Percentiles rank a stretch among this genome's conserved stretches.
These are phyloP conservation scores for Phytopythium aichiense DNA, from an alignment of 352 stramenopile genomes.

Conservation along the genomic window DNA sequence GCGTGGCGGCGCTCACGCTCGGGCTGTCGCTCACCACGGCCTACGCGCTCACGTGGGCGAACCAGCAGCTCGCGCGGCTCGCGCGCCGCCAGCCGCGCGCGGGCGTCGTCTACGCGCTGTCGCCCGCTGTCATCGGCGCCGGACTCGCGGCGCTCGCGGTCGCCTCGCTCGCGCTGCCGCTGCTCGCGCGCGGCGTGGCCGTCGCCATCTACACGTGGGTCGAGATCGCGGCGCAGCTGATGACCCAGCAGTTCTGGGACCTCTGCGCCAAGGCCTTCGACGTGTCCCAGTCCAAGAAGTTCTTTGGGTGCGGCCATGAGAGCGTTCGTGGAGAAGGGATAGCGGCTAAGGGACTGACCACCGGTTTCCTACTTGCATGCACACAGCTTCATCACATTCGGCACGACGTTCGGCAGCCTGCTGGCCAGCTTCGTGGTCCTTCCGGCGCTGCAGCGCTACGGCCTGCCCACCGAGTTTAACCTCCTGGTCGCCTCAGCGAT, in stretches of 20 bases:
- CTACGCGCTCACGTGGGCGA: constrained; percentile 54
- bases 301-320: constrained; percentile 52
- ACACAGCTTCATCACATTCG: constrained; percentile 73
- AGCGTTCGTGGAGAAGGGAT: background rate
- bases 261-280: constrained; percentile 78
- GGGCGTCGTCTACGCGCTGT: constrained; percentile 51
- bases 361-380: background rate
- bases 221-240: constrained; percentile 65
- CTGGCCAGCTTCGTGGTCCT: constrained; percentile 72
- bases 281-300: constrained; percentile 80
- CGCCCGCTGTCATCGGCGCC: constrained; percentile 33
- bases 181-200: constrained; percentile 36
- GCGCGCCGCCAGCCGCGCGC: constrained; percentile 15
- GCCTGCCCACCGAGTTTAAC: constrained; percentile 71
- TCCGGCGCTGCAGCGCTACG: constrained; percentile 38
- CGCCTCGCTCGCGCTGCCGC: constrained; percentile 38
- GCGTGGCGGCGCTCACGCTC: constrained; percentile 69
- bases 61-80: constrained; percentile 29
- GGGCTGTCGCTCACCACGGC: constrained; percentile 68
- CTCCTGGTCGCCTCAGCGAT: constrained; percentile 50
- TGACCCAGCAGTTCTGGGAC: constrained; percentile 87
- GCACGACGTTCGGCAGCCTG: constrained; percentile 73
- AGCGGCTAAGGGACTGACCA: background rate
- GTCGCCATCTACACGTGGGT: constrained; percentile 81
- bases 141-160: constrained; percentile 43